Evolutionary conservation across 495 filamentous ascomycete genomes (phyloP), one percentile per base, ranked within the genome.

Genomic region (Daldinia childiae): DNA sequence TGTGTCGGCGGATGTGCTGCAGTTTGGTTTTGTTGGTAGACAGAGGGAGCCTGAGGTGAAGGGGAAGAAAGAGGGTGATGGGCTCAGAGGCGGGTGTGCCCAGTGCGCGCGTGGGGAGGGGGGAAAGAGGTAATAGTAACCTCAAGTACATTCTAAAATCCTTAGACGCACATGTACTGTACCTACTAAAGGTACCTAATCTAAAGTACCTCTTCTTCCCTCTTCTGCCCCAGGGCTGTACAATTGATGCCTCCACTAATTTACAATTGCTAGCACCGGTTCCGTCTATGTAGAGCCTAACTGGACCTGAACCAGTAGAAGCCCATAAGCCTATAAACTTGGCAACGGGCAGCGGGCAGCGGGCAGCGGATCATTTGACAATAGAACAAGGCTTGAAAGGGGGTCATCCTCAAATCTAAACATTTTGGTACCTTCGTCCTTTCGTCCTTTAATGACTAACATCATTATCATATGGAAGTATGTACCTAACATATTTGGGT

Each of bases 1-100:
- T 84, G 80, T 85, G 83, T 84, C 79, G 81, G 82, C 81, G 79
- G 76, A 80, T 84, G 83, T 82, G 80, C 81, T 57, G 62, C 39
- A 27, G 45, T 65, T 64, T 17, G 55, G 50, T 71, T 71, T 71
- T 71, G 68, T 71, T 71, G 68, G 56, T 68, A 57, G 34, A 56
- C 77, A 48, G 58, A 58, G 48, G 68, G 56, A 68, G 60, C 64
- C 64, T 73, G 52, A 64, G 64, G 70, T 68, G 70, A 68, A 63
- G 69, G 41, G 19, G 29, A 4, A 48, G 50, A 60, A 68, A 52
- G 64, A 48, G 50, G 52, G 68, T 61, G 59, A 48, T 19, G 43
- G 67, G 58, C 48, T 43, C 30, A 56, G 51, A 58, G 55, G 59
- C 60, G 54, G 64, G 32, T 60, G 60, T 67, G 69, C 55, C 63